Evolutionary conservation across 225 moss, liverwort and hornwort genomes (phyloP).

Genomic region (Sphagnum contortum): DNA sequence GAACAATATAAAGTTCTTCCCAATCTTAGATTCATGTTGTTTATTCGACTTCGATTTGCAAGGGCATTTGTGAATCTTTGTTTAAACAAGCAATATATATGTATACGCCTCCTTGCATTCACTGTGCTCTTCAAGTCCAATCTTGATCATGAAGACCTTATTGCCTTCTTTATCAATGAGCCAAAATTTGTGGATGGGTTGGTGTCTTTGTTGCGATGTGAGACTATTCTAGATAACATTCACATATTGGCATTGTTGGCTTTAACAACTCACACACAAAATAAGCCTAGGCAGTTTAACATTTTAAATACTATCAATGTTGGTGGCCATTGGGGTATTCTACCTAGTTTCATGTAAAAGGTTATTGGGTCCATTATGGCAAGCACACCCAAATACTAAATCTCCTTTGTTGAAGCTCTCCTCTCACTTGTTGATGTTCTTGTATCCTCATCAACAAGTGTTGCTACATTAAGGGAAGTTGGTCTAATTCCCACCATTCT

Average conservation of each 20-base stretch:
- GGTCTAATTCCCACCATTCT: conserved; percentile 87
- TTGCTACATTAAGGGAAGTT: conserved; percentile 82
- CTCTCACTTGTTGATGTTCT: conserved; percentile 80
- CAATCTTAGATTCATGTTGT: conserved; percentile 76
- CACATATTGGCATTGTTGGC: conserved; percentile 80
- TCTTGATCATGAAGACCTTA: conserved; percentile 85
- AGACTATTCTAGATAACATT: conserved; percentile 76
- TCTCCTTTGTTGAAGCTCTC: conserved; percentile 76
- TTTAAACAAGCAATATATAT: conserved; percentile 61
- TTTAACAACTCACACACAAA: conserved; percentile 84
- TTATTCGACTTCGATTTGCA: conserved; percentile 87
- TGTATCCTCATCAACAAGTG: conserved; percentile 89
- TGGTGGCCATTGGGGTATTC: conserved; percentile 88
- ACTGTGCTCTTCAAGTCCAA: conserved; percentile 88
- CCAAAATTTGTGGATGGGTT: conserved; percentile 92
- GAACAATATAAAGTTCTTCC: conserved; percentile 64
- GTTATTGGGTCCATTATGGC: conserved; percentile 63
- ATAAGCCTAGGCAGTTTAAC: conserved; percentile 83
- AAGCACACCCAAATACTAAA: conserved; percentile 53
- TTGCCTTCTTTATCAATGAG: conserved; percentile 86
- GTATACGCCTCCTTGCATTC: conserved; percentile 84
- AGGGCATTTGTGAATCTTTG: conserved; percentile 60
- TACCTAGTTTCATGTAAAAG: conserved; percentile 94
- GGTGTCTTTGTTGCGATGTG: conserved; percentile 75
- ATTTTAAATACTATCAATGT: conserved; percentile 89